phyloP scores from a whole-genome alignment of 2,329 filamentous ascomycete species.

The Blastomyces parvus region DNA sequence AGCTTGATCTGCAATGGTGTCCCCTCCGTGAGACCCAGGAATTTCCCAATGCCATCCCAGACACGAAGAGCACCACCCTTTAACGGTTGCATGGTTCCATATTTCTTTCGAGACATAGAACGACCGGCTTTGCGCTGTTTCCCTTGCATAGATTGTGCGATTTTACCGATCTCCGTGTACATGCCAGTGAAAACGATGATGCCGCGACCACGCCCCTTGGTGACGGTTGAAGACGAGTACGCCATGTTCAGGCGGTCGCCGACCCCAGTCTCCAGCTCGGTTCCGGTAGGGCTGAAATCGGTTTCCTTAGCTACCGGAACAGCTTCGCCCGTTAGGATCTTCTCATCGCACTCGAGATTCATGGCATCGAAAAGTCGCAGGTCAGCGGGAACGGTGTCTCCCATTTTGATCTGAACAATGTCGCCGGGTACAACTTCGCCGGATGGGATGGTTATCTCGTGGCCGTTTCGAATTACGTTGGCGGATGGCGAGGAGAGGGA shows the following conservation, averaged over 20 bases:
- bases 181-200: constrained; percentile 53
- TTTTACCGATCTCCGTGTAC: constrained; percentile 53
- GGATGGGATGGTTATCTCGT: constrained; percentile 43
- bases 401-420: constrained; percentile 43
- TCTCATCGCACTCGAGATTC: constrained; percentile 65
- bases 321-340: constrained; percentile 53
- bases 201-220: constrained; percentile 49
- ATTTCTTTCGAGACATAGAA: constrained; percentile 39
- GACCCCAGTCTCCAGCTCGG: constrained; percentile 35
- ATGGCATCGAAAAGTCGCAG: constrained; percentile 48
- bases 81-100: constrained; percentile 37
- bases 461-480: constrained; percentile 48
- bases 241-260: constrained; percentile 53
- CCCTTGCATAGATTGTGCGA: constrained; percentile 48
- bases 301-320: constrained; percentile 48
- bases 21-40: constrained; percentile 56
- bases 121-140: constrained; percentile 36
- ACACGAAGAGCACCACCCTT: constrained; percentile 43
- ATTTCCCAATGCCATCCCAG: constrained; percentile 43
- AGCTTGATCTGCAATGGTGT: constrained; percentile 79
- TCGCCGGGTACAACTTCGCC: constrained; percentile 53
- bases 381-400: constrained; percentile 52
- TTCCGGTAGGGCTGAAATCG: constrained; percentile 22
- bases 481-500: constrained; percentile 49
- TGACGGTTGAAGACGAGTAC: constrained; percentile 52